phyloP scores from a whole-genome alignment of 768 basidiomycete genomes.

The Astraeus odoratus region DNA sequence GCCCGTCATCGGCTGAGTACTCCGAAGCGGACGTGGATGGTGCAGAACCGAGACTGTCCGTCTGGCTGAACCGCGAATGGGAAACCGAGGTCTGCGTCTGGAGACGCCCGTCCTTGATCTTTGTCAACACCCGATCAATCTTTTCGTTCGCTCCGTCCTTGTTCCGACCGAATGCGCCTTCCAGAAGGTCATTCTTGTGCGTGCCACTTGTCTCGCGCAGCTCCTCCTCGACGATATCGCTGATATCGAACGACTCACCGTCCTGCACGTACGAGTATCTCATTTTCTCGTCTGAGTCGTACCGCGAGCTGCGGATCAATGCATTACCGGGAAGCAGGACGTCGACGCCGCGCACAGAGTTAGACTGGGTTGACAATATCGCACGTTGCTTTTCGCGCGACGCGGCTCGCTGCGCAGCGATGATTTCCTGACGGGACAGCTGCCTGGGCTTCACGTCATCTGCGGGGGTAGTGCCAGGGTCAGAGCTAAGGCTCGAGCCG shows the following conservation, averaged over 20 bases:
- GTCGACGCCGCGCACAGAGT: slow-evolving; percentile 83
- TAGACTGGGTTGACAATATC: slow-evolving; percentile 79
- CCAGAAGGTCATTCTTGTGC: slow-evolving; percentile 55
- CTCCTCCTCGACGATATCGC: slow-evolving; percentile 87
- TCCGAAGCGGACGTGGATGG: slow-evolving; percentile 40
- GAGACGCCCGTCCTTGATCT: slow-evolving; percentile 61
- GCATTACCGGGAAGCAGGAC: slow-evolving; percentile 80
- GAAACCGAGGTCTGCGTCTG: slow-evolving; percentile 22
- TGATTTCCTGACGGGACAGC: slow-evolving; percentile 78
- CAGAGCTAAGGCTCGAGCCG: slow-evolving; percentile 51
- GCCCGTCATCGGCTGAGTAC: slow-evolving; percentile 47
- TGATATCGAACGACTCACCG: slow-evolving; percentile 90
- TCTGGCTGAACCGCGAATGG: slow-evolving; percentile 6
- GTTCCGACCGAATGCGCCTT: slow-evolving; percentile 54
- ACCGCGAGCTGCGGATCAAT: slow-evolving; percentile 77
- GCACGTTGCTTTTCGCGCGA: slow-evolving; percentile 80
- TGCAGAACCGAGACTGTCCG: slow-evolving; percentile 23
- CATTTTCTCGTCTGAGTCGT: slow-evolving; percentile 62
- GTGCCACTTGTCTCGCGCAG: slow-evolving; percentile 47
- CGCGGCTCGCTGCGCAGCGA: slow-evolving; percentile 86
- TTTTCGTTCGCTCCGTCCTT: slow-evolving; percentile 61
- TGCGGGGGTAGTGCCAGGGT: slow-evolving; percentile 19
- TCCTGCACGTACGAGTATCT: slow-evolving; percentile 95
- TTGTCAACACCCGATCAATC: slow-evolving; percentile 66
- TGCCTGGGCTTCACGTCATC: slow-evolving; percentile 36